phyloP scores from a whole-genome alignment of 1,284 basidiomycete species.

The Ceratobasidium sp. region DNA sequence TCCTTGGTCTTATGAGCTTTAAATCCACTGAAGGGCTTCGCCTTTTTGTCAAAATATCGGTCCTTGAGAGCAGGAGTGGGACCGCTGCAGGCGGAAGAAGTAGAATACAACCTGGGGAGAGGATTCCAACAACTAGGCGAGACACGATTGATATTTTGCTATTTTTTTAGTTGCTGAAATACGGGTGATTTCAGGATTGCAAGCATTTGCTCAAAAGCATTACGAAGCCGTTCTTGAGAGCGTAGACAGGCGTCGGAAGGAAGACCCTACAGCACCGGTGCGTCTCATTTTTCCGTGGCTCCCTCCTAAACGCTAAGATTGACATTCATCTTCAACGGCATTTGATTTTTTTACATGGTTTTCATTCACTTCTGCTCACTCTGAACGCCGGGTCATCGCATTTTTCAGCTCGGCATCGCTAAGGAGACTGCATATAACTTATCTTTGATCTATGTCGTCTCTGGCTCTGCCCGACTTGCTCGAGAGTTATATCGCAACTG shows the following conservation, averaged over 20 bases:
- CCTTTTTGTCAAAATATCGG: conserved; percentile 84
- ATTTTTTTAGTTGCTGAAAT: background rate
- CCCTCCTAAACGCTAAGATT: conserved; percentile 14
- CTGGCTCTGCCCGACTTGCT: conserved; percentile 78
- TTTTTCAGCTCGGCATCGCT: conserved; percentile 60
- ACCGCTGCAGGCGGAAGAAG: conserved; percentile 71
- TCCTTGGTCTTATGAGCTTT: too few relatives aligned
- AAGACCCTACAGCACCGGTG: conserved; percentile 48
- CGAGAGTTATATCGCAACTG: conserved; percentile 75
- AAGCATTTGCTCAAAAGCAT: conserved; percentile 84
- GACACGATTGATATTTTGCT: conserved; percentile 21
- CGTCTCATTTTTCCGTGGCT: background rate
- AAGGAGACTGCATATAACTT: conserved; percentile 91
- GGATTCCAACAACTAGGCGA: conserved; percentile 91
- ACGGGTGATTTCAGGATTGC: conserved; percentile 68
- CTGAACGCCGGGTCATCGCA: too few relatives aligned
- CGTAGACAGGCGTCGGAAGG: conserved; percentile 62
- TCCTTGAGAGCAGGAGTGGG: conserved; percentile 63
- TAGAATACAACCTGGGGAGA: conserved; percentile 93
- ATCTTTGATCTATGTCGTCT: conserved; percentile 82
- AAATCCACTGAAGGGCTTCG: conserved; percentile 71
- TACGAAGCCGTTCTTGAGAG: conserved; percentile 81
- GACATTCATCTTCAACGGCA: conserved; percentile 4
- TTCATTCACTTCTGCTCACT: conserved; percentile 19
- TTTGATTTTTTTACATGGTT: conserved; percentile 49